Evolutionary conservation across 163 green algal species (phyloP).

Genomic region (Volvox carteri): DNA sequence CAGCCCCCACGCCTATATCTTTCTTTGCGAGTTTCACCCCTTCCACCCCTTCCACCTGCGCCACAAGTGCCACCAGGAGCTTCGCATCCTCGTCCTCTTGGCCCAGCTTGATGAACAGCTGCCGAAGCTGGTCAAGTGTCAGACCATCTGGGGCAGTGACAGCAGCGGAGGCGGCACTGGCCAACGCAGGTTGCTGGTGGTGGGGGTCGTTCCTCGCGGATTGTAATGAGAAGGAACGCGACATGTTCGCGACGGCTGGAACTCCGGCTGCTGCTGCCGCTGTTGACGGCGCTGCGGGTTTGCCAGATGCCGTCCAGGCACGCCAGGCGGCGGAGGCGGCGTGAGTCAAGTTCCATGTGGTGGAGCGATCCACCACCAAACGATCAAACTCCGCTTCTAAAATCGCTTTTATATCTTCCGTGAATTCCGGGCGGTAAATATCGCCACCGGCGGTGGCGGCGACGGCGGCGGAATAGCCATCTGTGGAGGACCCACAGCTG

Average conservation of each 20-base stretch:
- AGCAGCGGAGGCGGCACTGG: not conserved
- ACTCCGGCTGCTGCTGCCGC: no score
- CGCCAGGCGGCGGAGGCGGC: not conserved
- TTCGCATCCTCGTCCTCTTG: not conserved
- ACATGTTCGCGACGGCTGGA: no score
- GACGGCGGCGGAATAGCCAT: not conserved
- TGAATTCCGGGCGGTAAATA: conserved; percentile 5
- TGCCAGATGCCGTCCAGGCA: not conserved
- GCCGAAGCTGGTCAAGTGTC: not conserved
- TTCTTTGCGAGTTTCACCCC: no score
- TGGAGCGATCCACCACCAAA: no score
- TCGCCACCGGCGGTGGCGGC: not conserved
- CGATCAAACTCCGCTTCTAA: conserved; percentile 26
- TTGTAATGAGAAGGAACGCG: not conserved
- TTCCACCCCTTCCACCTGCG: not conserved
- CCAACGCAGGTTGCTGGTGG: no score
- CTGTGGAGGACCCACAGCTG: not conserved
- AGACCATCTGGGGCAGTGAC: not conserved
- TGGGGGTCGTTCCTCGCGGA: no score
- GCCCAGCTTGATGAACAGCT: conserved; percentile 9
- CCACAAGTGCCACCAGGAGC: conserved; percentile 3
- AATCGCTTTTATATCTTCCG: conserved; percentile 1
- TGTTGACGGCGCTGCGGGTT: not conserved
- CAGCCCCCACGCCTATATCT: no score
- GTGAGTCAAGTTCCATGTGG: no score